A percentile compares a stretch with the other conserved stretches of the same genome.
Evolutionary conservation across 257 asterid genomes (phyloP).

Genomic region (Cordia subcordata): DNA sequence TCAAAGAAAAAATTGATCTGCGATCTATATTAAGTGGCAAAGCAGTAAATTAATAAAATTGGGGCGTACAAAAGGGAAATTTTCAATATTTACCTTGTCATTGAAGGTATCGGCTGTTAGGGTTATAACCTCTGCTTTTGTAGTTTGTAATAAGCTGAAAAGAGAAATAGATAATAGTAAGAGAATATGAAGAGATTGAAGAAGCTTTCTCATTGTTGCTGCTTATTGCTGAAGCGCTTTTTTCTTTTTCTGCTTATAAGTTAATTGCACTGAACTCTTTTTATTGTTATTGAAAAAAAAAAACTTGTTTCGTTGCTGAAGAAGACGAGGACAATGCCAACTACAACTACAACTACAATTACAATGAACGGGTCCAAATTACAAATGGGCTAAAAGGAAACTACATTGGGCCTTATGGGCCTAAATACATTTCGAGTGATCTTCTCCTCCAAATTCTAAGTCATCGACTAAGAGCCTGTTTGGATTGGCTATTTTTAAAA

Average conservation of each 20-base stretch:
- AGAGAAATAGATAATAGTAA: constrained; percentile 27
- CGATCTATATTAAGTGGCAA: constrained; percentile 5
- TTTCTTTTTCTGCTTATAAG: not conserved
- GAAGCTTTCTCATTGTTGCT: not conserved
- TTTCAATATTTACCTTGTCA: constrained; percentile 59
- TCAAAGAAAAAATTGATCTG: constrained; percentile 3
- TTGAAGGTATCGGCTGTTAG: constrained; percentile 65
- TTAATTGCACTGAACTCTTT: too few species aligned
- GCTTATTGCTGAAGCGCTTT: not conserved
- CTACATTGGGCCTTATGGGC: too few species aligned
- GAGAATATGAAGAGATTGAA: constrained; percentile 3
- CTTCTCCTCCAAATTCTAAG: too few species aligned
- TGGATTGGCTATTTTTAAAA: too few species aligned
- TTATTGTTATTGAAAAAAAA: too few species aligned
- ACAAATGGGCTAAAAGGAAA: too few species aligned
- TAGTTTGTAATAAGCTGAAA: constrained; percentile 28
- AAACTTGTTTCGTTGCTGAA: too few species aligned
- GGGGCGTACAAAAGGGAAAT: not conserved
- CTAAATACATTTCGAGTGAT: too few species aligned
- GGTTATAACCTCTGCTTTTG: constrained; percentile 78
- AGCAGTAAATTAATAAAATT: not conserved
- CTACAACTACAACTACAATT: too few species aligned
- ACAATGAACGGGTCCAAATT: too few species aligned
- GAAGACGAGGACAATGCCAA: too few species aligned
- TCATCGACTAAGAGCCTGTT: too few species aligned